Percentiles rank a stretch among this genome's conserved stretches.
Evolutionary conservation across 1,284 basidiomycete genomes (phyloP).

Genomic region (Leccinum pseudoinsigne): DNA sequence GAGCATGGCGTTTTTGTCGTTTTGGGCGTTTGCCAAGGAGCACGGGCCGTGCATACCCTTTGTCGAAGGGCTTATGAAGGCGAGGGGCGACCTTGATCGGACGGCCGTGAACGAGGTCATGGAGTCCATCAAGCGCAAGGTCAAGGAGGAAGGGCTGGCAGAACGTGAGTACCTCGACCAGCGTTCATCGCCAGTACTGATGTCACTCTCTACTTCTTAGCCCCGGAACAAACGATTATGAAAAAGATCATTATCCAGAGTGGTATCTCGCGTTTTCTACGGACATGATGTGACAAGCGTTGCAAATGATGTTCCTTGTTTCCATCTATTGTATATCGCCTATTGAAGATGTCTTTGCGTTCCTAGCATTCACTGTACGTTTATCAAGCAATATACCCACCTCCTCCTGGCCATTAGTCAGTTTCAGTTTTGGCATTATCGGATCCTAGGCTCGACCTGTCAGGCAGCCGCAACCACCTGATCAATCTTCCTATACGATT

Average conservation of each 20-base stretch:
- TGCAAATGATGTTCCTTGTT: too few relatives aligned
- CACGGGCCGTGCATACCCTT: constrained; percentile 94
- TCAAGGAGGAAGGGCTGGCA: constrained; percentile 80
- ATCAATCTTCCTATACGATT: too few relatives aligned
- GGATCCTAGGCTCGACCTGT: constrained; percentile 49
- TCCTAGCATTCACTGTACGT: constrained; percentile 17
- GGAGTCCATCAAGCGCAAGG: constrained; percentile 92
- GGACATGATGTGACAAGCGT: too few relatives aligned
- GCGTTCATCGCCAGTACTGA: neutral
- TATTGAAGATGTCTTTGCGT: neutral
- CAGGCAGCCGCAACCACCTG: constrained; percentile 47
- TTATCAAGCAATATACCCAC: constrained; percentile 5
- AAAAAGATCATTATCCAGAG: constrained; percentile 46
- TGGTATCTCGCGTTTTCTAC: neutral
- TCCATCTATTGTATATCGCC: too few relatives aligned
- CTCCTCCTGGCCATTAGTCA: too few relatives aligned
- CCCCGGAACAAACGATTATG: constrained; percentile 83
- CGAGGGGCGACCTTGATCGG: constrained; percentile 89
- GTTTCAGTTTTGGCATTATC: too few relatives aligned
- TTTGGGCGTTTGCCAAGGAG: constrained; percentile 77
- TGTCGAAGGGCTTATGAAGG: constrained; percentile 88
- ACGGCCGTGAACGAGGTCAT: constrained; percentile 86
- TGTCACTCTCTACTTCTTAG: constrained; percentile 37
- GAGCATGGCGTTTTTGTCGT: too few relatives aligned
- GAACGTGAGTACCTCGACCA: constrained; percentile 65